Evolutionary conservation across 257 asterid genomes (phyloP), one percentile per base, ranked within the genome.

Genomic region (Capsicum baccatum): DNA sequence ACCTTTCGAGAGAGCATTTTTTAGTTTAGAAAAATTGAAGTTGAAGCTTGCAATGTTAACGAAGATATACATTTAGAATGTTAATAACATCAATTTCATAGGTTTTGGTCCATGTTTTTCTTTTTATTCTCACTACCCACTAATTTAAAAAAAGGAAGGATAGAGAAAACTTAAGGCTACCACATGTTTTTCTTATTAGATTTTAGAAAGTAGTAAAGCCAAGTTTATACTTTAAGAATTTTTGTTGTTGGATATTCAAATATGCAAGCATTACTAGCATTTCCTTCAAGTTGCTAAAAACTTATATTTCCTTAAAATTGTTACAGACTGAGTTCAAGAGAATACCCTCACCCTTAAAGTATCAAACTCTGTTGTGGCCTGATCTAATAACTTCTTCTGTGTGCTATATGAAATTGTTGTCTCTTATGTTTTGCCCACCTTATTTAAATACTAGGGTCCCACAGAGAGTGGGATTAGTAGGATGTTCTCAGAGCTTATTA

Each of bases 251-350:
- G 80, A 73, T 73, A 48, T 73, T 21, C 80, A 73, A 19, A n/a
- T 48, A 19, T 13, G 48, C 50, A 48, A 6, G 74, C 50, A 33
- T 52, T 73, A 26, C 80, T 7, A 73, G 60, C 59, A 73, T 73
- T 73, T 52, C 60, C 80, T 73, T 19, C 17, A 6, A 19, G 19
- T 47, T 73, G 19, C 42, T 48, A 48, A 73, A 19, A 73, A 8
- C 39, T 74, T 74, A 54, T 48, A 21, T 52, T 47, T 48, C 17
- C n/a, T 73, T 48, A 4, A 73, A 73, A 26, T 48, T 79, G 56
- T 84, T 52, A 39, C 92, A 97, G 99, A 17, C 92, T n/a, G 99
- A 97, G 87, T 95, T 92, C 91, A 97, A 94, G 94, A 92, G 96
- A 88, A 86, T 97, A 82, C 39, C 79, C 70, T 97, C 99, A 79